phyloP scores from a whole-genome alignment of 345 rosid species.

The Acer yangbiense region DNA sequence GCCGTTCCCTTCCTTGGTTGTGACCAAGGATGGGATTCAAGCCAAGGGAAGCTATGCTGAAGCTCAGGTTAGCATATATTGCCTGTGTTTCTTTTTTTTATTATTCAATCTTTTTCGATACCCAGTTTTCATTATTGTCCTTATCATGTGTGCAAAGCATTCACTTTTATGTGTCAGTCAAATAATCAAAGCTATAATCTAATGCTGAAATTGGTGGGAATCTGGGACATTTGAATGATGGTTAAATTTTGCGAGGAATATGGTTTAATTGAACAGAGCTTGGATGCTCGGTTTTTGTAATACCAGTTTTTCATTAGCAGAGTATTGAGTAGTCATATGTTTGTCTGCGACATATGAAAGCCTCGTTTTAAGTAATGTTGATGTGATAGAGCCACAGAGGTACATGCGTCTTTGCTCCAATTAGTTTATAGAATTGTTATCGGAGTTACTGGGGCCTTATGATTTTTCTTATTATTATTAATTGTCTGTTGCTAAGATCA shows the following conservation, averaged over 20 bases:
- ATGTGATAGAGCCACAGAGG: neutral
- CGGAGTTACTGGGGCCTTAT: neutral
- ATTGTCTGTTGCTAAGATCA: neutral
- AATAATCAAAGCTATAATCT: too few relatives aligned
- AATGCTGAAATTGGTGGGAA: too few relatives aligned
- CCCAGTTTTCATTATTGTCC: neutral
- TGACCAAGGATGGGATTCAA: slow-evolving; percentile 58
- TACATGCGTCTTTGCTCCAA: neutral
- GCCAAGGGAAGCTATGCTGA: slow-evolving; percentile 92
- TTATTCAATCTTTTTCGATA: neutral
- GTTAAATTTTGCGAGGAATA: too few relatives aligned
- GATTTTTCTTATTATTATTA: neutral
- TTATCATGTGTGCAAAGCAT: neutral
- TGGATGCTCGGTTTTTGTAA: neutral
- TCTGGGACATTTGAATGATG: too few relatives aligned
- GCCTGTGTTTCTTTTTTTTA: neutral
- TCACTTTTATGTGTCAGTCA: neutral
- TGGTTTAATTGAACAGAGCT: neutral
- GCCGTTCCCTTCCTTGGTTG: slow-evolving; percentile 78
- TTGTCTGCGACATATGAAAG: neutral
- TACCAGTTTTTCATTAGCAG: neutral
- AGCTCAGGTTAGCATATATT: slow-evolving; percentile 63
- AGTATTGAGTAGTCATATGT: neutral
- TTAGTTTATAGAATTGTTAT: neutral
- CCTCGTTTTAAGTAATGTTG: neutral